Percentiles rank a stretch among this genome's conserved stretches.
Evolutionary conservation across 225 moss, liverwort and hornwort species (phyloP).

Genomic region (Pseudoscleropodium purum): DNA sequence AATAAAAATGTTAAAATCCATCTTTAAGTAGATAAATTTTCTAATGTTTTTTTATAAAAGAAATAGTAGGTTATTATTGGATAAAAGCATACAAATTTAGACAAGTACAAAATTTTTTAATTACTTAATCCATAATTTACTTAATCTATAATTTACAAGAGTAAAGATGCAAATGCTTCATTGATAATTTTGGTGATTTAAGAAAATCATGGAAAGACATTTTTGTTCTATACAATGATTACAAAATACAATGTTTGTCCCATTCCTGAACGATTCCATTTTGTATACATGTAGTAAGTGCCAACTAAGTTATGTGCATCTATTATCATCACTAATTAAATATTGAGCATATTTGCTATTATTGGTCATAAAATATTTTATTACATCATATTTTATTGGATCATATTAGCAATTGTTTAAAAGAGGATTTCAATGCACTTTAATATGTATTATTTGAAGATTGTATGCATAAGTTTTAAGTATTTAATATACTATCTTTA

Average conservation of each 20-base stretch:
- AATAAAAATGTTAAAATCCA: background rate
- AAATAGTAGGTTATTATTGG: background rate
- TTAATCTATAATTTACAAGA: background rate
- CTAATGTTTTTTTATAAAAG: background rate
- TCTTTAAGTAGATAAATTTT: background rate
- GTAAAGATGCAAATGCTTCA: background rate
- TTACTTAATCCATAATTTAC: background rate
- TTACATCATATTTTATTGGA: rapidly evolving
- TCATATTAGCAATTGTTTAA: rapidly evolving
- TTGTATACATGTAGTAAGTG: rapidly evolving
- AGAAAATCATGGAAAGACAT: background rate
- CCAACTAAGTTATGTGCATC: background rate
- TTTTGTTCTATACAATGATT: background rate
- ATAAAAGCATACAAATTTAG: background rate
- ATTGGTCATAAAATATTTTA: background rate
- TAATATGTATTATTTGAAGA: background rate
- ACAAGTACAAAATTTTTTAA: background rate
- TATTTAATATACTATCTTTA: background rate
- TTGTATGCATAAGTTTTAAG: rapidly evolving
- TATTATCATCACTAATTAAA: background rate
- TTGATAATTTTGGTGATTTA: background rate
- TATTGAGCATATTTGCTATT: rapidly evolving
- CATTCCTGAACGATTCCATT: rapidly evolving
- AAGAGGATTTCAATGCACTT: rapidly evolving
- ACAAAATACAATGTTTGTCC: background rate